Conservation (phyloP, 2,329 filamentous ascomycete genomes). For the Aspergillus awamori region DNA sequence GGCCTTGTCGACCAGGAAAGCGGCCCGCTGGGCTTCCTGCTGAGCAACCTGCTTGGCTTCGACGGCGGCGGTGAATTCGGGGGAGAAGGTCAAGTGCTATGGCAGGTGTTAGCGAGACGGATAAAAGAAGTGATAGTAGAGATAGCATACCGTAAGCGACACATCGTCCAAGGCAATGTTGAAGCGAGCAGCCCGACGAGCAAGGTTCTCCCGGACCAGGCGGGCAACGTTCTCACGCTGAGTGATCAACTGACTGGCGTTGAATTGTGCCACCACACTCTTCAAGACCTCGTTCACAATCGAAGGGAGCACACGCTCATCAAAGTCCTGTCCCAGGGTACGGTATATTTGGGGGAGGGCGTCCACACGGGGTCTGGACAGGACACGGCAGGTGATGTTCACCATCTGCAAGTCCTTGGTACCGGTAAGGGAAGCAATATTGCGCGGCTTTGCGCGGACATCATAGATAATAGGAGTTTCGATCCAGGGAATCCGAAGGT, state of each 20-base stretch:
- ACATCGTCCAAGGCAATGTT: constrained; percentile 98
- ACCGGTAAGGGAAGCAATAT: constrained; percentile 93
- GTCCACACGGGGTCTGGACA: constrained; percentile 84
- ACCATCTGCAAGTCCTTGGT: constrained; percentile 99
- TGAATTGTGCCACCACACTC: constrained; percentile 98
- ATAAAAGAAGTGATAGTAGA: too few species aligned
- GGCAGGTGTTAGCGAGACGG: constrained; percentile 6
- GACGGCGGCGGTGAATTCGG: constrained; percentile 69
- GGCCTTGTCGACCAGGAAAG: constrained; percentile 98
- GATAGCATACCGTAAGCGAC: constrained; percentile 74
- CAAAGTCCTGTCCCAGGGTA: constrained; percentile 92
- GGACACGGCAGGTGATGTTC: constrained; percentile 99
- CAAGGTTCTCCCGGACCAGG: constrained; percentile 89
- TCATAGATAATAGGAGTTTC: constrained; percentile 97
- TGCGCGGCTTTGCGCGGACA: constrained; percentile 94
- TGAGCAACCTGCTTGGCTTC: constrained; percentile 72
- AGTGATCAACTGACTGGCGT: constrained; percentile 96
- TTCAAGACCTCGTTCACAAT: constrained; percentile 99
- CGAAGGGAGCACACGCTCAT: constrained; percentile 92
- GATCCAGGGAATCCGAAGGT: constrained; percentile 93
- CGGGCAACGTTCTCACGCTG: constrained; percentile 95
- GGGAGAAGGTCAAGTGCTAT: constrained; percentile 69
- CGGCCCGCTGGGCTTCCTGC: constrained; percentile 94
- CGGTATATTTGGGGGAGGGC: constrained; percentile 96
- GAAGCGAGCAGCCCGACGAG: constrained; percentile 87